Percentiles rank a stretch among this genome's conserved stretches.
Conservation (phyloP, 78 protist genomes). For the Tieghemostelium lacteum region DNA sequence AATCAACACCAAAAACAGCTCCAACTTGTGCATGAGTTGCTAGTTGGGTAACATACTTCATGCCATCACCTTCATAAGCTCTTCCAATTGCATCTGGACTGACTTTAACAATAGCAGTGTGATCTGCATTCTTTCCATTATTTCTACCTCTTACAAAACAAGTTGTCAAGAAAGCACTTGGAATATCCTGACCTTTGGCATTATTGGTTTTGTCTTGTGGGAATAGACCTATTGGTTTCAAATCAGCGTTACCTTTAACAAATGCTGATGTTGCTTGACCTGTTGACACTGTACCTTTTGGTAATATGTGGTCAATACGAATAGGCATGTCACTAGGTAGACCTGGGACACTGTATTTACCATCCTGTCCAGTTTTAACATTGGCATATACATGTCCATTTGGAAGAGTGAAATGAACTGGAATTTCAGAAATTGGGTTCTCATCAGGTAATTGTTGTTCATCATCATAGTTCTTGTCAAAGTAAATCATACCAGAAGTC, state of each 20-base stretch:
- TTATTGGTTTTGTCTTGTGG: background rate
- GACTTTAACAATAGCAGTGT: slow-evolving; percentile 11
- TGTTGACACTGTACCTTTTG: slow-evolving; percentile 11
- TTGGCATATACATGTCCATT: background rate
- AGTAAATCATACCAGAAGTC: too few species aligned
- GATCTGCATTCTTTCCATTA: slow-evolving; percentile 22
- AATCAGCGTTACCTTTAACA: background rate
- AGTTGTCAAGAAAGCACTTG: slow-evolving; percentile 30
- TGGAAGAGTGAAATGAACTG: too few species aligned
- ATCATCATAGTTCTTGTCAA: too few species aligned
- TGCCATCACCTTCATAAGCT: background rate
- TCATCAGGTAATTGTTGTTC: too few species aligned
- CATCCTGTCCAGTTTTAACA: background rate
- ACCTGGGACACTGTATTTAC: background rate
- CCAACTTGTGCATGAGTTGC: slow-evolving; percentile 52
- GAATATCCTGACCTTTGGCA: background rate
- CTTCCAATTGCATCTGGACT: slow-evolving; percentile 18
- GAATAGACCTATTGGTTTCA: background rate
- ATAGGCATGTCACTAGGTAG: background rate
- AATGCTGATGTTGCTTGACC: background rate
- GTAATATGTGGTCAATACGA: background rate
- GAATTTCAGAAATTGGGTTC: too few species aligned
- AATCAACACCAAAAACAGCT: slow-evolving; percentile 50
- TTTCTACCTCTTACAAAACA: slow-evolving; percentile 29
- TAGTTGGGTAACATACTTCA: background rate